A percentile compares a stretch with the other conserved stretches of the same genome.
phyloP scores from a whole-genome alignment of 495 filamentous ascomycete species.

The Bryoglossum gracile region DNA sequence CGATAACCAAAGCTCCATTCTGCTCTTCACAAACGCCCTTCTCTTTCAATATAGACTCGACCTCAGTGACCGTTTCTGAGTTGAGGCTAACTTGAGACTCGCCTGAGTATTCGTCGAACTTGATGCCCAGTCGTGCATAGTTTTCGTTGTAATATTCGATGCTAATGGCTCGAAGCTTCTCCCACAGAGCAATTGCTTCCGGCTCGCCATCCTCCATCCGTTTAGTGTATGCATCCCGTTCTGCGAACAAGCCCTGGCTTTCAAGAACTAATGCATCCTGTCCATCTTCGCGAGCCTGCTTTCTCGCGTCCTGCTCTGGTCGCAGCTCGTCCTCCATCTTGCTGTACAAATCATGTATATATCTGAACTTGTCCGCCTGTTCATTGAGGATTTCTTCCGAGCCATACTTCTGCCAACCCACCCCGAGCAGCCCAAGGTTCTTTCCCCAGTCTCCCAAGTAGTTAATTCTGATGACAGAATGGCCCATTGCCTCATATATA shows the following conservation, averaged over 20 bases:
- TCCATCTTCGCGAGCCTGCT: conserved; percentile 47
- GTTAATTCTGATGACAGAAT: conserved; percentile 64
- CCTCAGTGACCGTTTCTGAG: conserved; percentile 46
- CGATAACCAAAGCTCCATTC: conserved; percentile 53
- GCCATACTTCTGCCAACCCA: conserved; percentile 43
- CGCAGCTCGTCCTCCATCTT: conserved; percentile 51
- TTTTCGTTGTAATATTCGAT: conserved; percentile 55
- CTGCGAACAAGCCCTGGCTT: conserved; percentile 44
- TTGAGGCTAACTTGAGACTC: conserved; percentile 57
- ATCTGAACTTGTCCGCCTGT: conserved; percentile 43
- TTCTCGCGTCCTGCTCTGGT: conserved; percentile 47
- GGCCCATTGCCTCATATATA: conserved; percentile 59
- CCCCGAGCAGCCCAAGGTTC: conserved; percentile 64
- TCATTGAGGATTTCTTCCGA: conserved; percentile 40
- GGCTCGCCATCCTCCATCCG: conserved; percentile 58
- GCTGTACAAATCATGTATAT: conserved; percentile 50
- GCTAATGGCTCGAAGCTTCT: conserved; percentile 56
- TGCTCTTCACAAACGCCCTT: conserved; percentile 55
- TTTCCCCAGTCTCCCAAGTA: conserved; percentile 74
- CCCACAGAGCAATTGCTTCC: conserved; percentile 56
- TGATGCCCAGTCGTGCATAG: conserved; percentile 62
- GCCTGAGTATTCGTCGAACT: conserved; percentile 62
- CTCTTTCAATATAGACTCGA: conserved; percentile 47
- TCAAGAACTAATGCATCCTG: conserved; percentile 36
- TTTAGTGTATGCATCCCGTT: conserved; percentile 60